phyloP scores from a whole-genome alignment of 495 filamentous ascomycete genomes.

The Lentithecium fluviatile region DNA sequence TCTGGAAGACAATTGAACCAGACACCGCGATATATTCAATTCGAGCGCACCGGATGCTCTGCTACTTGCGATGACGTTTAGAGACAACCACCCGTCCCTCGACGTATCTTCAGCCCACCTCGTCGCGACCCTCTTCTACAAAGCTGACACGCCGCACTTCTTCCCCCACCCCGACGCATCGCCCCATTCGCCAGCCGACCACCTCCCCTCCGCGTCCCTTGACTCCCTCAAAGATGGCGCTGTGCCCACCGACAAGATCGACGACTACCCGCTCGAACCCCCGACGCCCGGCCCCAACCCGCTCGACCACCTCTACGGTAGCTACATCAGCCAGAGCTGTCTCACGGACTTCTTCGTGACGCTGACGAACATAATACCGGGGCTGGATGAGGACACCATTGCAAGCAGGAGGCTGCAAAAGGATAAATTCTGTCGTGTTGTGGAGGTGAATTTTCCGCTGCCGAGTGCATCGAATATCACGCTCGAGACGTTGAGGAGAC shows the following conservation, averaged over 20 bases:
- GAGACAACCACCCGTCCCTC: constrained; percentile 7
- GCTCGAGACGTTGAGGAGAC: constrained; percentile 66
- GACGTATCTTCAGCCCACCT: constrained; percentile 19
- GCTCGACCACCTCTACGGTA: constrained; percentile 68
- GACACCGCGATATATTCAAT: background rate
- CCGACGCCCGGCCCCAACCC: constrained; percentile 62
- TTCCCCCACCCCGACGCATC: constrained; percentile 27
- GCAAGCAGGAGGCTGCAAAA: constrained; percentile 49
- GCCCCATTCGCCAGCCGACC: constrained; percentile 20
- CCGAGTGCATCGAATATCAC: constrained; percentile 70
- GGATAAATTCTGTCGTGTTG: constrained; percentile 20
- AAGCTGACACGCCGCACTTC: constrained; percentile 29
- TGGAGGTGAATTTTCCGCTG: constrained; percentile 47
- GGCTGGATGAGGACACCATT: constrained; percentile 66
- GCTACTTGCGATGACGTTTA: background rate
- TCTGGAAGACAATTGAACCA: no score
- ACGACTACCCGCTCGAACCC: constrained; percentile 70
- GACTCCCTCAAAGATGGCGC: constrained; percentile 24
- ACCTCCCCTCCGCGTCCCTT: constrained; percentile 26
- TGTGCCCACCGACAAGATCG: constrained; percentile 61
- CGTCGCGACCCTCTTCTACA: constrained; percentile 38
- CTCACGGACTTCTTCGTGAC: constrained; percentile 77
- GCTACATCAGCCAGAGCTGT: constrained; percentile 73
- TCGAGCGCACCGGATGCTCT: background rate
- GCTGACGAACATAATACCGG: constrained; percentile 54